These are phyloP conservation scores for Xylariaceae sp. DNA, from an alignment of 2,329 filamentous ascomycete species.

Conservation along the genomic window DNA sequence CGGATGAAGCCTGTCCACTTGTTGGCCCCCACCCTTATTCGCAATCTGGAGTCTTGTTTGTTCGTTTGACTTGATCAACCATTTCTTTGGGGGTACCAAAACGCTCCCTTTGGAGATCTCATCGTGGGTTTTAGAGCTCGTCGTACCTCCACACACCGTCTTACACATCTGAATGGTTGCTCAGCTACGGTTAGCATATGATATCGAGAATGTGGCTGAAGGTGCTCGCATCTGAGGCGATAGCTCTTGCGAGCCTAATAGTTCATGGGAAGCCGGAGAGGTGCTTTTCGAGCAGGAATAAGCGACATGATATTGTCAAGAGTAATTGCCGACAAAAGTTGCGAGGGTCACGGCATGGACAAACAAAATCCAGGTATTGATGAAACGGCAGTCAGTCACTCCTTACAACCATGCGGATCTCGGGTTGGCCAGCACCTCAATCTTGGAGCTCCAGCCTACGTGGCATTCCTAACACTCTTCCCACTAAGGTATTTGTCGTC, in stretches of 20 bases:
- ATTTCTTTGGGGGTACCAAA: neutral
- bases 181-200: constrained; percentile 50
- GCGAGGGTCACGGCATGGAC: constrained; percentile 39
- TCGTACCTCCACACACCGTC: neutral
- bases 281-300: constrained; percentile 55
- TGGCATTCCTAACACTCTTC: neutral
- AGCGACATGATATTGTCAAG: constrained; percentile 45
- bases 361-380: neutral
- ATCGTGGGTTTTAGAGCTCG: neutral
- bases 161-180: constrained; percentile 34
- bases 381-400: neutral
- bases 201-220: constrained; percentile 50
- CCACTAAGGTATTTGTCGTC: neutral
- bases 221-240: constrained; percentile 45
- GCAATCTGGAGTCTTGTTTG: neutral
- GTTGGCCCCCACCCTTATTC: constrained; percentile 36
- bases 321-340: constrained; percentile 47
- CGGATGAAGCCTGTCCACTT: constrained; percentile 42
- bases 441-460: neutral
- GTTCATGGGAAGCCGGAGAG: constrained; percentile 54
- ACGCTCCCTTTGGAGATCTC: neutral
- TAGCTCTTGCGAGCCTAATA: constrained; percentile 36
- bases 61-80: neutral
- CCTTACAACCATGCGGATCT: neutral
- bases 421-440: neutral